phyloP scores from a whole-genome alignment of 768 basidiomycete species.

The Roridomyces roridus region DNA sequence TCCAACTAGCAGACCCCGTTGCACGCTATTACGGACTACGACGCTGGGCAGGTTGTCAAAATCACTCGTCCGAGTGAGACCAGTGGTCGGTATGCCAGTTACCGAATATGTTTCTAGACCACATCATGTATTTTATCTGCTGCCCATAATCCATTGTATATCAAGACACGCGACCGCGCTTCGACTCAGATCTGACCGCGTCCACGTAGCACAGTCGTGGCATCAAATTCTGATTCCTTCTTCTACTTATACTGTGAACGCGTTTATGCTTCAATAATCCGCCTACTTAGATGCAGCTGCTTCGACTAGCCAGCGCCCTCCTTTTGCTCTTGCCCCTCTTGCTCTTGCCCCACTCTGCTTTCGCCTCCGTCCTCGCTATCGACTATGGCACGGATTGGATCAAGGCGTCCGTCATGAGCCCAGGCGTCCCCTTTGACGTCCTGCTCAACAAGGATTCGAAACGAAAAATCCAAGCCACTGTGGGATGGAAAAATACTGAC shows the following conservation, averaged over 20 bases:
- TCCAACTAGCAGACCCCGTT: constrained; percentile 96
- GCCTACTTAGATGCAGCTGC: constrained; percentile 43
- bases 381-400: constrained; percentile 99
- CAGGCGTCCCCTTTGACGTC: constrained; percentile 94
- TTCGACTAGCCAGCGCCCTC: constrained; percentile 44
- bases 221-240: too few relatives aligned
- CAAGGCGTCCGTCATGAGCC: constrained; percentile 95
- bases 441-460: constrained; percentile 97
- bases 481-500: constrained; percentile 92
- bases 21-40: constrained; percentile 96
- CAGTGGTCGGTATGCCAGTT: constrained; percentile 90
- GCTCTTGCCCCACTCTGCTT: constrained; percentile 48
- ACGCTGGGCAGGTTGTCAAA: constrained; percentile 97
- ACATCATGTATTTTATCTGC: too few relatives aligned
- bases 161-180: too few relatives aligned
- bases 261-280: constrained; percentile 17
- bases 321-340: constrained; percentile 48
- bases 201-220: too few relatives aligned
- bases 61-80: constrained; percentile 98
- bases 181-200: too few relatives aligned
- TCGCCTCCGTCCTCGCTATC: constrained; percentile 88
- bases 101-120: constrained; percentile 87
- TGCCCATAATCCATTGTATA: too few relatives aligned
- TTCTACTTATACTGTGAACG: too few relatives aligned
- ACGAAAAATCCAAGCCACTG: constrained; percentile 89